Conservation (phyloP, 139 green algal genomes). For the Spirogloea muscicola region DNA sequence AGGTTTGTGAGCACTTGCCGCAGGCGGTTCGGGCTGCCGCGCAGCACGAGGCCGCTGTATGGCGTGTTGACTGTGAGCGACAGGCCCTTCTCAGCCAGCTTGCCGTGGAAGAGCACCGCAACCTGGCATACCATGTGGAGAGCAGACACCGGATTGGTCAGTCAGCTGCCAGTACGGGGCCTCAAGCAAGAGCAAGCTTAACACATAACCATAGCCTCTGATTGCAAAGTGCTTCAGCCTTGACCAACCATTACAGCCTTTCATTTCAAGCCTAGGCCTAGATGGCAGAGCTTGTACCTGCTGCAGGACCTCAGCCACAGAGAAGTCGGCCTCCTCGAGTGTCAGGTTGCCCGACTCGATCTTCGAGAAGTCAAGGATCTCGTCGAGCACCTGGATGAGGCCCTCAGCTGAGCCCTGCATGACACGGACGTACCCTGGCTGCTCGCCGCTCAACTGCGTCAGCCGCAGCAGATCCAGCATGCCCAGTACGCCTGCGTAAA, state of each 20-base stretch:
- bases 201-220: no score
- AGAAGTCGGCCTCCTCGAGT: constrained; percentile 39
- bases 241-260: no score
- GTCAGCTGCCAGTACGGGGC: no score
- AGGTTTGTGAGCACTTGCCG: constrained; percentile 43
- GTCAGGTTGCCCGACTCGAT: constrained; percentile 44
- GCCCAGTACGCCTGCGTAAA: constrained; percentile 37
- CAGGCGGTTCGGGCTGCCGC: constrained; percentile 31
- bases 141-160: neutral
- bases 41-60: neutral
- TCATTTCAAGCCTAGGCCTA: no score
- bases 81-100: constrained; percentile 24
- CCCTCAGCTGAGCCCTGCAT: constrained; percentile 43
- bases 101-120: constrained; percentile 30
- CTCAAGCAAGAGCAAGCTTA: no score
- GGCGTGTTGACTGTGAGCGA: constrained; percentile 23
- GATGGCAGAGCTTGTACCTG: no score
- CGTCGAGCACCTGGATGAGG: constrained; percentile 38
- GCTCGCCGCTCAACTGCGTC: constrained; percentile 32
- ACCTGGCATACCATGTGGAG: constrained; percentile 38
- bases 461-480: constrained; percentile 47
- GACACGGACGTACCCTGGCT: constrained; percentile 31
- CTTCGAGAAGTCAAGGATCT: constrained; percentile 48
- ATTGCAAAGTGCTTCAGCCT: no score
- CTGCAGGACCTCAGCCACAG: constrained; percentile 32